phyloP scores from a whole-genome alignment of 2,329 filamentous ascomycete genomes.

The Botryosphaeria dothidea region DNA sequence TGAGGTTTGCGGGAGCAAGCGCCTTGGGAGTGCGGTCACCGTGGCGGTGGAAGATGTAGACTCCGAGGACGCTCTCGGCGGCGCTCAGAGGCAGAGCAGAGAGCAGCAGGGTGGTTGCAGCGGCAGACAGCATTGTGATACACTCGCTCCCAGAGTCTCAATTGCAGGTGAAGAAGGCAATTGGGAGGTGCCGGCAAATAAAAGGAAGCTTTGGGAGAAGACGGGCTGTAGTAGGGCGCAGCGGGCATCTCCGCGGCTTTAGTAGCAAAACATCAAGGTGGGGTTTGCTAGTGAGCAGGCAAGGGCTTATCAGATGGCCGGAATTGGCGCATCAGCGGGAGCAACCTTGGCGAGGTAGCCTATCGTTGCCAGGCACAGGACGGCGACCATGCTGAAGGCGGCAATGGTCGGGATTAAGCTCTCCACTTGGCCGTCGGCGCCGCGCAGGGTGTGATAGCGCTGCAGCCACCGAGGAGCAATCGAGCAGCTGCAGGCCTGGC shows the following conservation, averaged over 20 bases:
- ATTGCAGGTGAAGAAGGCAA: not conserved
- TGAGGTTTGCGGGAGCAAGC: slow-evolving; percentile 70
- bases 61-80: slow-evolving; percentile 72
- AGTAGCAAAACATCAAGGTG: not conserved
- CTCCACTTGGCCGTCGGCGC: not conserved
- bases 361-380: slow-evolving; percentile 5
- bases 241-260: slow-evolving; percentile 5
- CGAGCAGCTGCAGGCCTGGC: not conserved
- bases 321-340: not conserved
- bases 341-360: not conserved
- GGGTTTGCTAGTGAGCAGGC: not conserved
- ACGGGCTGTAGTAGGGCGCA: not conserved
- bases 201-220: too few relatives aligned
- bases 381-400: not conserved
- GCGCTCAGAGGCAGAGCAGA: slow-evolving; percentile 27
- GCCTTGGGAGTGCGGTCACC: slow-evolving; percentile 84
- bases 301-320: not conserved
- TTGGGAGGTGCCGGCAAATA: too few relatives aligned
- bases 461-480: slow-evolving; percentile 17
- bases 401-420: not conserved
- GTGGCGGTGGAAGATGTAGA: slow-evolving; percentile 87
- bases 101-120: slow-evolving; percentile 28
- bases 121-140: slow-evolving; percentile 29
- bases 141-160: not conserved
- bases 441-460: not conserved